These are phyloP conservation scores for Neopestalotiopsis clavispora DNA, from an alignment of 2,329 filamentous ascomycete species.

Conservation along the genomic window DNA sequence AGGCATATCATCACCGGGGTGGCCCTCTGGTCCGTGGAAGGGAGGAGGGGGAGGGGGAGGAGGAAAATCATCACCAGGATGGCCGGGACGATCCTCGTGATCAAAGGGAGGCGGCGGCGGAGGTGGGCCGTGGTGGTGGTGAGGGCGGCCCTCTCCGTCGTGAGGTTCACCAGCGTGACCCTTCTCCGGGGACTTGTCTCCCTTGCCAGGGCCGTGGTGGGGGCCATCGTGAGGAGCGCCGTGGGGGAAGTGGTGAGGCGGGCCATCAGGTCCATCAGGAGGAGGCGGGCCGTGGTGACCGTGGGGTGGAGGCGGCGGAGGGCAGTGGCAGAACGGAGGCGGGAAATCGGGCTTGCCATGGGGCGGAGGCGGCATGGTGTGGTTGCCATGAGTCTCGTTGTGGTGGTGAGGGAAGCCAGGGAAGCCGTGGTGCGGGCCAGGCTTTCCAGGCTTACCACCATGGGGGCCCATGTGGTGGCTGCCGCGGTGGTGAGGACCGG, in stretches of 20 bases:
- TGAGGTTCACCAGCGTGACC: slow-evolving; percentile 1
- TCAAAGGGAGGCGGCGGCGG: slow-evolving; percentile 12
- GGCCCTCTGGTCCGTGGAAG: background rate
- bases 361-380: slow-evolving; percentile 27
- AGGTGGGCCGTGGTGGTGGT: slow-evolving; percentile 16
- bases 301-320: slow-evolving; percentile 31
- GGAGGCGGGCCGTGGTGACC: slow-evolving; percentile 30
- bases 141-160: slow-evolving; percentile 14
- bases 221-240: background rate
- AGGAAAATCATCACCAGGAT: slow-evolving; percentile 1
- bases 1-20: slow-evolving; percentile 12
- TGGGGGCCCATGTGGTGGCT: slow-evolving; percentile 13
- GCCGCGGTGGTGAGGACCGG: slow-evolving; percentile 1
- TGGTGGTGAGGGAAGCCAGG: slow-evolving; percentile 24
- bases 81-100: slow-evolving; percentile 6
- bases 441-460: slow-evolving; percentile 17
- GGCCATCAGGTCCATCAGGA: slow-evolving; percentile 30
- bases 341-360: slow-evolving; percentile 14
- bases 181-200: background rate
- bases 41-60: slow-evolving; percentile 20
- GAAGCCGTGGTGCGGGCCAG: slow-evolving; percentile 23
- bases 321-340: slow-evolving; percentile 34
- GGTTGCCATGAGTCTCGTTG: slow-evolving; percentile 33
- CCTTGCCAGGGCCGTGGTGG: slow-evolving; percentile 4
- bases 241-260: slow-evolving; percentile 27